Conservation (phyloP, 1,139 yeast species). For the Diutina scorzettiae region DNA sequence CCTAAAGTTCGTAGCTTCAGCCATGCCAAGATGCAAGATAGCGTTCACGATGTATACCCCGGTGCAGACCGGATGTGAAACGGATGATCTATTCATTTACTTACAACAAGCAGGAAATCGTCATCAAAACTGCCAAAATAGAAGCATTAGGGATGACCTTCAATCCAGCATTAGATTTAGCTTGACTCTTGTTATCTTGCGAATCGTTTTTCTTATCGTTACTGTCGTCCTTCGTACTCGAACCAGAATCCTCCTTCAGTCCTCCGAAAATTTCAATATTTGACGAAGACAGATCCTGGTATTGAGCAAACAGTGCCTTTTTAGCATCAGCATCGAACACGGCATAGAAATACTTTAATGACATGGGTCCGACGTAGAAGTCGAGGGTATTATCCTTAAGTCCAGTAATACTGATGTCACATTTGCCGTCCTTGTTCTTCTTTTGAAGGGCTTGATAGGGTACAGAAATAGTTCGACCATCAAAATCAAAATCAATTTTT, state of each 20-base stretch:
- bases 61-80: no score
- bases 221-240: no score
- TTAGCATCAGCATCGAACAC: not conserved
- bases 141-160: no score
- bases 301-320: not conserved
- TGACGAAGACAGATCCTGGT: not conserved
- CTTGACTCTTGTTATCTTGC: no score
- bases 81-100: no score
- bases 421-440: not conserved
- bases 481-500: not conserved
- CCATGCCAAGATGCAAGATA: no score
- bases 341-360: not conserved
- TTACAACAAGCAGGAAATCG: no score
- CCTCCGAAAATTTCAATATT: constrained; percentile 2
- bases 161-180: no score
- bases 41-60: no score
- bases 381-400: not conserved
- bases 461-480: not conserved
- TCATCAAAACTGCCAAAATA: no score
- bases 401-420: not conserved
- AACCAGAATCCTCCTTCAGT: not conserved
- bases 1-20: no score
- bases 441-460: not conserved
- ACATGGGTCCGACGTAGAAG: not conserved
- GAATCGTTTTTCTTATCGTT: no score